These are phyloP conservation scores for Periglandula ipomoeae DNA, from an alignment of 2,329 filamentous ascomycete genomes.

Conservation along the genomic window DNA sequence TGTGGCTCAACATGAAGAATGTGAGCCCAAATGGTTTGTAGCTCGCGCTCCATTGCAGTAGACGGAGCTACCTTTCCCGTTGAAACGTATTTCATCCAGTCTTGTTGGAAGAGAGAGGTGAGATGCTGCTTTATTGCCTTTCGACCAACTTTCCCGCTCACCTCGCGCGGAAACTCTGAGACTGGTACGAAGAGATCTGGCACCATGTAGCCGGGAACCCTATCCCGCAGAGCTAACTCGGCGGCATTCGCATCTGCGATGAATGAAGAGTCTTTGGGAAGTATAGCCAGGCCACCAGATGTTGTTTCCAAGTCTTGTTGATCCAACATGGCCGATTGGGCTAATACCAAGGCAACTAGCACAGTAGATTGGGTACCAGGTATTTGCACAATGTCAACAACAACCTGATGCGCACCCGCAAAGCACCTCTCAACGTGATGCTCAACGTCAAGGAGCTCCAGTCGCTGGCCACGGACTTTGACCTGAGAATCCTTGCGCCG, in stretches of 20 bases:
- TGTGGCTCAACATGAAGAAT: not conserved
- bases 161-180: not conserved
- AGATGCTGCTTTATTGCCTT: not conserved
- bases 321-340: not conserved
- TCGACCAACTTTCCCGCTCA: not conserved
- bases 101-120: not conserved
- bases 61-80: not conserved
- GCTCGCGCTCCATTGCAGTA: not conserved
- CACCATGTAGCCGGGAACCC: not conserved
- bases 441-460: not conserved
- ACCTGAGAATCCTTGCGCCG: constrained; percentile 1
- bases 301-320: not conserved
- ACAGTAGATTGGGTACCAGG: not conserved
- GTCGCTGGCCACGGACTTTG: not conserved
- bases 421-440: not conserved
- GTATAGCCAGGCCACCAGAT: not conserved
- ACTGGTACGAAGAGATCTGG: not conserved
- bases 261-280: not conserved
- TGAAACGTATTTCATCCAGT: not conserved
- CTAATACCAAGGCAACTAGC: not conserved
- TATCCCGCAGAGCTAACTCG: not conserved
- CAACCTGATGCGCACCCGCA: not conserved
- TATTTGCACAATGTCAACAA: not conserved
- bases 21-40: not conserved
- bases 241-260: not conserved